These are phyloP conservation scores for Plasmodium reichenowi DNA, from an alignment of 169 alveolate species.

Conservation along the genomic window DNA sequence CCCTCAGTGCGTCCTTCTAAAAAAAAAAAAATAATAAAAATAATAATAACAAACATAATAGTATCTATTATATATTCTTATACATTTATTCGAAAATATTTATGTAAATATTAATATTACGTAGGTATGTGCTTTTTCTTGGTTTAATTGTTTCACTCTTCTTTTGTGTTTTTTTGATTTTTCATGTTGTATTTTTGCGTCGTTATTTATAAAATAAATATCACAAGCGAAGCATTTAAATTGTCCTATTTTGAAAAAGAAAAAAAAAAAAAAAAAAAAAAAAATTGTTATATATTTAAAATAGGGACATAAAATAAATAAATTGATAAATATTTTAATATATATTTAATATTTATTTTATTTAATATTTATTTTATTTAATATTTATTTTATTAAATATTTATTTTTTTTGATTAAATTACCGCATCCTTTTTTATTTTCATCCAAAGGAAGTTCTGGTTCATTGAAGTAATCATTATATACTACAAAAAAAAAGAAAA, in stretches of 20 bases:
- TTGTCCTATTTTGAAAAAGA: slow-evolving; percentile 49
- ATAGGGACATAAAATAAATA: too few species aligned
- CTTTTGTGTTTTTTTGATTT: slow-evolving; percentile 83
- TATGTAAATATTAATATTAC: slow-evolving; percentile 16
- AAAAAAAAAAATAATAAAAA: slow-evolving; percentile 2
- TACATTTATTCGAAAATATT: neutral
- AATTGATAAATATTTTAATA: too few species aligned
- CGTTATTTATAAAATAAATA: slow-evolving; percentile 81
- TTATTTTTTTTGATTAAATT: slow-evolving; percentile 5
- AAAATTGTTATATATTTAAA: neutral
- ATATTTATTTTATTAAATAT: too few species aligned
- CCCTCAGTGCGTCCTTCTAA: slow-evolving; percentile 66
- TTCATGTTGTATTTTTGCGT: slow-evolving; percentile 79
- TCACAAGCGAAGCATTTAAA: slow-evolving; percentile 85
- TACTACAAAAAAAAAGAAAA: slow-evolving; percentile 19
- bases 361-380: neutral
- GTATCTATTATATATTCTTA: neutral
- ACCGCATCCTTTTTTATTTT: slow-evolving; percentile 71
- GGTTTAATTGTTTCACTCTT: slow-evolving; percentile 78
- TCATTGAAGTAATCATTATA: slow-evolving; percentile 43
- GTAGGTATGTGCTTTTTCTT: slow-evolving; percentile 57
- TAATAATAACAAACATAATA: neutral
- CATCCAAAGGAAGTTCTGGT: slow-evolving; percentile 63
- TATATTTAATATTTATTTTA: too few species aligned
- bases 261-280: neutral